phyloP scores from a whole-genome alignment of 305 asterid genomes.

The Fraxinus nigra region DNA sequence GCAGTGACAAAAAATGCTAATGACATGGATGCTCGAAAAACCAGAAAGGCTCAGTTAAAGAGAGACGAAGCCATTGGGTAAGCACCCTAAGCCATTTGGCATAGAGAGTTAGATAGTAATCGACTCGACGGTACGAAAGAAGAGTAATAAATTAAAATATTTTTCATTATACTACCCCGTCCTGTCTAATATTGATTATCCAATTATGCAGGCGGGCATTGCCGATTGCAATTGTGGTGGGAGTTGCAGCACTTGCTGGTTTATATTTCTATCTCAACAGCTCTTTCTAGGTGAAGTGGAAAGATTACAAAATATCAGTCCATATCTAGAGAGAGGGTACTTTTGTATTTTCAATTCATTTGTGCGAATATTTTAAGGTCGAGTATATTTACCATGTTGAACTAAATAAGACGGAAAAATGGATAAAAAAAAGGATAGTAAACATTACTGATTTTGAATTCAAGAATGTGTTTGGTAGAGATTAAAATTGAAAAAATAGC shows the following conservation, averaged over 20 bases:
- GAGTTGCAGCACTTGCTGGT: slow-evolving; percentile 61
- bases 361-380: background rate
- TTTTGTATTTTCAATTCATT: background rate
- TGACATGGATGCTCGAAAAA: slow-evolving; percentile 52
- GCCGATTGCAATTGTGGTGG: slow-evolving; percentile 75
- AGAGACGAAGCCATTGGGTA: slow-evolving; percentile 80
- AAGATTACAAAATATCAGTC: background rate
- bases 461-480: too few relatives aligned
- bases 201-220: slow-evolving; percentile 50
- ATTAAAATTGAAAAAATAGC: too few relatives aligned
- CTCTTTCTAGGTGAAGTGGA: slow-evolving; percentile 29
- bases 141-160: background rate
- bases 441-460: background rate
- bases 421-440: background rate
- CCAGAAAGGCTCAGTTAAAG: slow-evolving; percentile 70
- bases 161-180: background rate
- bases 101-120: background rate
- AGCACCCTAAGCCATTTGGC: background rate
- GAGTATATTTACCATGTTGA: background rate
- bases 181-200: background rate
- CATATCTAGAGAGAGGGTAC: background rate
- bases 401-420: background rate
- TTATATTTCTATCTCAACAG: slow-evolving; percentile 70
- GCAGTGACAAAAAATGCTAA: slow-evolving; percentile 64
- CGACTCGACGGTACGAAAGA: background rate